Base-by-base conservation (phyloP, 805 yeast genomes). In the Priceomyces fermenticarens region DNA sequence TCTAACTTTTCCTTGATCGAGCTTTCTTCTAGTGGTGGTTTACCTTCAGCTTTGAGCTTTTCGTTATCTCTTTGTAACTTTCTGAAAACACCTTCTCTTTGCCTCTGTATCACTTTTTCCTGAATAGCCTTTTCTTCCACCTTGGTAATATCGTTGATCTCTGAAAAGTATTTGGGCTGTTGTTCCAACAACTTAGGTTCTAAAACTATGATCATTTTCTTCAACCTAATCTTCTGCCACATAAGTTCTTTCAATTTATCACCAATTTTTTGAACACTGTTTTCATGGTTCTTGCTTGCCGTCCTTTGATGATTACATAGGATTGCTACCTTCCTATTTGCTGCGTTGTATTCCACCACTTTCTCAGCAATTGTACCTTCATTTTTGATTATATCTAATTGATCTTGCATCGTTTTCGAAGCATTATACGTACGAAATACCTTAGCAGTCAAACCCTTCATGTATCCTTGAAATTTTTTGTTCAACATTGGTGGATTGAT, bases 391-490 rank as follows among this genome's bases (percentile, higher is more conserved):
- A 82, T 66, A 57, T 86, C 96, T 45, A 91, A 64, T 60, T 88
- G 96, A 55, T 90, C 95, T 62, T 90, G 97, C 97, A 90, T 91
- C 2, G 97, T 89, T 61, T 87, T 86, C 1, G 97, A 87, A 0
- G 98, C 98, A 66, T 90, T 90, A 58, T 87, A 90, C 0, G 98
- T 90, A 81, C 98, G 95, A 73, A 90, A 91, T 14, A 90, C 97
- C 63, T 90, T 90, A 3, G 98, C 98, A 0, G 97, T 89, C 48
- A 90, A 73, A 0, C 98, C 98, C 16, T 85, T 81, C 93, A 90
- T 84, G 63, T 90, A 89, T 44, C 77, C 81, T 57, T 89, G 97
- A 55, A 90, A 77, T 59, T 88, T 90, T 60, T 83, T 86, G 70
- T 90, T 90, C 55, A 90, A 72, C 29, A 84, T 67, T 1, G 85